Evolutionary conservation across 352 stramenopile species (phyloP), one percentile per base, ranked within the genome.

Genomic region (Phytopythium helicoides): DNA sequence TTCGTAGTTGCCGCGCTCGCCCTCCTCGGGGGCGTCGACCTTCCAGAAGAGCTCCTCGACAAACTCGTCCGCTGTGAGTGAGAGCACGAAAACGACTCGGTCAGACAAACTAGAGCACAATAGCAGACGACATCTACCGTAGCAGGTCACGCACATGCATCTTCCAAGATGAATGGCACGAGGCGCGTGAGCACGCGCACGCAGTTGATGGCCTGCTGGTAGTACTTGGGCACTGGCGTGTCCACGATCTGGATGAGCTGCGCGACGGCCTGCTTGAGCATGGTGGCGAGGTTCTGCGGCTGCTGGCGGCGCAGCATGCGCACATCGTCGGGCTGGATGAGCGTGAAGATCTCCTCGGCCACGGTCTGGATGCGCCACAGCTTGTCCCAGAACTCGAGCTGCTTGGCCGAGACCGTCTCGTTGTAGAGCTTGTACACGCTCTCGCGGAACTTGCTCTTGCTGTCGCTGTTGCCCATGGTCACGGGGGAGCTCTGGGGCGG

Each of bases 351-450:
- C 59, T 95, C 85, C 54, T 95, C 85, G 28, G 85, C 85, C 23
- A 91, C 85, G 5, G 85, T 95, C 40, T 79, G 85, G 49, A 95
- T 92, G 59, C 82, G 83, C 85, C 85, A 95, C 9, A 95, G 65
- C 56, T 95, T 95, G 66, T 93, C 83, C 85, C 85, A 95, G 67
- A 95, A 95, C 64, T 95, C 85, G 60, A 93, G 80, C 60, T 90
- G 89, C 66, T 91, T 90, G 61, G 68, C 68, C 46, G 79, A 90
- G 36, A 95, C 76, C 9, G 90, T 73, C 53, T 95, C 82, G 41
- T 95, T 93, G 67, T 89, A 93, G 62, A 95, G 80, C 77, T 95
- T 95, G 73, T 95, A 93, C 46, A 95, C 85, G 67, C 77, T 92
- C 78, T 95, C 85, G 66, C 83, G 82, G 70, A 95, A 95, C 78